Evolutionary conservation across 768 basidiomycete genomes (phyloP).

Genomic region (Russula abietina): DNA sequence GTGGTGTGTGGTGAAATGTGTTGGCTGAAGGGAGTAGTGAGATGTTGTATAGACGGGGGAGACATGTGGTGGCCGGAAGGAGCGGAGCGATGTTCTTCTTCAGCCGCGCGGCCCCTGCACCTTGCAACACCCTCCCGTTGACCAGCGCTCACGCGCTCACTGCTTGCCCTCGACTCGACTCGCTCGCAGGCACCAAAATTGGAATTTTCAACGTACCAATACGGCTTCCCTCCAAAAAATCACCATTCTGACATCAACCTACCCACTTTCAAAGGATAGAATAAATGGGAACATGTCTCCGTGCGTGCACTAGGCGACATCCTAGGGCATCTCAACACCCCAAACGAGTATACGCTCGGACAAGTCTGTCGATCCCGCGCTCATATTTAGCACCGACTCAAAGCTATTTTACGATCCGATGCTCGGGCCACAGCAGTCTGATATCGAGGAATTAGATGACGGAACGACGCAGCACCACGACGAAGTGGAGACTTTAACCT

Average conservation of each 20-base stretch:
- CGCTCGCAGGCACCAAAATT: too few relatives aligned
- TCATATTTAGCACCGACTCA: slow-evolving; percentile 87
- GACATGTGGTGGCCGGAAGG: too few relatives aligned
- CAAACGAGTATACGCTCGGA: slow-evolving; percentile 80
- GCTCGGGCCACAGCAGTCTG: not conserved
- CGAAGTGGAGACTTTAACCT: slow-evolving; percentile 77
- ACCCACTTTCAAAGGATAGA: slow-evolving; percentile 38
- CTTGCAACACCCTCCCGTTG: too few relatives aligned
- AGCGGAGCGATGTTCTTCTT: too few relatives aligned
- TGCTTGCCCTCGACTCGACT: too few relatives aligned
- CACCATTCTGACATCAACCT: not conserved
- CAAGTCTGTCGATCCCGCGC: slow-evolving; percentile 62
- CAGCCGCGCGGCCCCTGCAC: too few relatives aligned
- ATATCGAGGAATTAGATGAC: not conserved
- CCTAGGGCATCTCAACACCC: slow-evolving; percentile 78
- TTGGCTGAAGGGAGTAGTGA: too few relatives aligned
- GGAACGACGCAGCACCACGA: slow-evolving; percentile 49
- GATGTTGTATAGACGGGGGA: too few relatives aligned
- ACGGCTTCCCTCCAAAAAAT: too few relatives aligned
- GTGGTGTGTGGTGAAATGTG: too few relatives aligned
- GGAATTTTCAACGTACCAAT: too few relatives aligned
- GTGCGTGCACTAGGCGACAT: slow-evolving; percentile 77
- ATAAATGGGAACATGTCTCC: slow-evolving; percentile 85
- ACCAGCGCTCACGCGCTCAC: too few relatives aligned
- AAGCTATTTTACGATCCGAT: slow-evolving; percentile 49